A percentile compares a stretch with the other conserved stretches of the same genome.
These are phyloP conservation scores for Brachypodium distachyon DNA, from an alignment of 202 grass and related monocot species.

Conservation along the genomic window DNA sequence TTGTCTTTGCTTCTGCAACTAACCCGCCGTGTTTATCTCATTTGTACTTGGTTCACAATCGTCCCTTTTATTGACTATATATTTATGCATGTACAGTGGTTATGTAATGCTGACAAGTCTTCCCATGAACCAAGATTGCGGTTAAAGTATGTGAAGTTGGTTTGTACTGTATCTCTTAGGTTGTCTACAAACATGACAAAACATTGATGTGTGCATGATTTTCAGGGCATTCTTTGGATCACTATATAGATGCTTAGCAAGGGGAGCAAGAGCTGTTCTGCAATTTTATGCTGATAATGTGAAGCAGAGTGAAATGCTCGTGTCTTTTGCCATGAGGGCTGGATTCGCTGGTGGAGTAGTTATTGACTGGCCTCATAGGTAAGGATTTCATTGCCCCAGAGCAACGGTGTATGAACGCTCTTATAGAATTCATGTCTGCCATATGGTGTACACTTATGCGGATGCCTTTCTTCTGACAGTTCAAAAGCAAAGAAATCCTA, in stretches of 20 bases:
- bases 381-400: background rate
- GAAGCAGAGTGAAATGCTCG: slow-evolving; percentile 96
- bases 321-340: slow-evolving; percentile 89
- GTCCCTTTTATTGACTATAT: background rate
- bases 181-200: slow-evolving; percentile 10
- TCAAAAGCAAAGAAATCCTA: slow-evolving; percentile 96
- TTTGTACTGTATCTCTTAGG: background rate
- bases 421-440: background rate
- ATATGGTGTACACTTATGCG: slow-evolving; percentile 9
- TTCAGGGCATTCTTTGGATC: slow-evolving; percentile 97
- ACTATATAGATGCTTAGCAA: slow-evolving; percentile 91
- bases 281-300: slow-evolving; percentile 96
- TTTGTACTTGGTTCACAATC: slow-evolving; percentile 1
- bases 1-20: background rate
- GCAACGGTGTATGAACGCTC: background rate
- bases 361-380: slow-evolving; percentile 92
- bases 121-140: slow-evolving; percentile 85
- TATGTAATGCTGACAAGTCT: slow-evolving; percentile 89
- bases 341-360: slow-evolving; percentile 96
- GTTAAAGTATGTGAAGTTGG: slow-evolving; percentile 48
- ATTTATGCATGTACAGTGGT: slow-evolving; percentile 76
- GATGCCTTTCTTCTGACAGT: slow-evolving; percentile 36
- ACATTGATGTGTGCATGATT: slow-evolving; percentile 6
- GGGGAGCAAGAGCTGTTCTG: slow-evolving; percentile 88
- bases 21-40: background rate